Evolutionary conservation across 352 stramenopile genomes (phyloP).

Genomic region (Phytophthora aleatoria): DNA sequence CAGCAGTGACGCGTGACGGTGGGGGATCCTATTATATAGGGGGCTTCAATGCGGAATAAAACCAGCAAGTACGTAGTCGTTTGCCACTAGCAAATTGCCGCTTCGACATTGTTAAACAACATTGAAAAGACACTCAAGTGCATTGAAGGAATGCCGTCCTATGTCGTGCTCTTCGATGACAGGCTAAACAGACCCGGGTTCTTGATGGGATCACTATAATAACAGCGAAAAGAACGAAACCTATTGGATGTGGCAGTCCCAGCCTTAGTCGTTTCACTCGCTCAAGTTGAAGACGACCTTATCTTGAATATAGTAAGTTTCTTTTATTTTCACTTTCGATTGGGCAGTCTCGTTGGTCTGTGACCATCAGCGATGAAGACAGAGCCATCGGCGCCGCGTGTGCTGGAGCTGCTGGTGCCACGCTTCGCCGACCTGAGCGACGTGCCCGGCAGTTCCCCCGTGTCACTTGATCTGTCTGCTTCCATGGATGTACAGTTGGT

Average conservation of each 20-base stretch:
- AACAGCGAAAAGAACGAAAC: neutral
- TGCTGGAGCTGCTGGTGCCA: constrained; percentile 39
- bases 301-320: neutral
- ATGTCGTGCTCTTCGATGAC: too few species aligned
- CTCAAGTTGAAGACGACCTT: neutral
- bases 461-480: constrained; percentile 29
- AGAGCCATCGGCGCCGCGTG: constrained; percentile 9
- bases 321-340: neutral
- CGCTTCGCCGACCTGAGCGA: constrained; percentile 23
- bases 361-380: constrained; percentile 5
- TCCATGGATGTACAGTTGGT: constrained; percentile 33
- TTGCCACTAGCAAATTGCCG: too few species aligned
- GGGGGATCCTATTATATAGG: too few species aligned
- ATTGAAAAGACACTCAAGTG: too few species aligned
- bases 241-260: too few species aligned
- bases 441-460: constrained; percentile 4
- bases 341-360: neutral
- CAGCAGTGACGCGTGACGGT: too few species aligned
- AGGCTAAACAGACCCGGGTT: too few species aligned
- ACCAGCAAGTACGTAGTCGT: too few species aligned
- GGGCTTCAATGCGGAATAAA: too few species aligned
- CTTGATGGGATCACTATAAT: too few species aligned
- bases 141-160: too few species aligned
- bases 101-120: too few species aligned
- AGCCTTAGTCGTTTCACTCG: neutral